A percentile compares a stretch with the other conserved stretches of the same genome.
These are phyloP conservation scores for Zalaria obscura DNA, from an alignment of 2,329 filamentous ascomycete species.

Conservation along the genomic window DNA sequence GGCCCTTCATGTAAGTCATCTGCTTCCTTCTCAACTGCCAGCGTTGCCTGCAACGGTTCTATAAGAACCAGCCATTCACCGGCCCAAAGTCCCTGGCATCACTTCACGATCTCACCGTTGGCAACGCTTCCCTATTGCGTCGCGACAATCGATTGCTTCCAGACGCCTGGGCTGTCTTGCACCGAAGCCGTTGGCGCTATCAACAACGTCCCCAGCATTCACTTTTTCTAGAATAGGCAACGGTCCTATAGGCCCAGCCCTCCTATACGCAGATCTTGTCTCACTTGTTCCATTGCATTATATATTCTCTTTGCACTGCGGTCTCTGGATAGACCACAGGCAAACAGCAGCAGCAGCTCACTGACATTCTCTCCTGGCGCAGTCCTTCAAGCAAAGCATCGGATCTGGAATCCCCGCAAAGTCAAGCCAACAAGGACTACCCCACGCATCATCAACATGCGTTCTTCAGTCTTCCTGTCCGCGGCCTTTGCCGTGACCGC, in stretches of 20 bases:
- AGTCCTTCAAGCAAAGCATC: slow-evolving; percentile 4
- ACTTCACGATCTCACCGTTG: background rate
- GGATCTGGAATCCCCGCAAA: slow-evolving; percentile 11
- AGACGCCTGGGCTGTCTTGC: background rate
- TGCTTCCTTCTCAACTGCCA: background rate
- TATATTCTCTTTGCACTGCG: slow-evolving; percentile 3
- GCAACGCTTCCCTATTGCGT: background rate
- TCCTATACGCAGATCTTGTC: background rate
- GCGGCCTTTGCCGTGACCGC: slow-evolving; percentile 21
- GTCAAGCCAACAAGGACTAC: slow-evolving; percentile 9
- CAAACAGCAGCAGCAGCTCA: slow-evolving; percentile 6
- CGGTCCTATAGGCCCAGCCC: no score
- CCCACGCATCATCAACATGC: slow-evolving; percentile 16
- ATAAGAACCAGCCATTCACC: slow-evolving; percentile 5
- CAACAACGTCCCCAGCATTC: background rate
- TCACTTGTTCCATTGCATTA: background rate
- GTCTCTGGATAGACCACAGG: slow-evolving; percentile 3
- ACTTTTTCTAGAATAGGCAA: background rate
- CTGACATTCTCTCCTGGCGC: slow-evolving; percentile 6
- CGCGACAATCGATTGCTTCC: slow-evolving; percentile 6
- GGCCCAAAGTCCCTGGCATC: background rate
- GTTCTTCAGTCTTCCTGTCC: slow-evolving; percentile 17
- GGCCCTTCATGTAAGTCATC: slow-evolving; percentile 7
- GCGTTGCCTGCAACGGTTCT: slow-evolving; percentile 1
- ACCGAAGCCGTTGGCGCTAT: no score